Evolutionary conservation across 106 monocot species (phyloP).

Genomic region (Platanthera guangdongensis): DNA sequence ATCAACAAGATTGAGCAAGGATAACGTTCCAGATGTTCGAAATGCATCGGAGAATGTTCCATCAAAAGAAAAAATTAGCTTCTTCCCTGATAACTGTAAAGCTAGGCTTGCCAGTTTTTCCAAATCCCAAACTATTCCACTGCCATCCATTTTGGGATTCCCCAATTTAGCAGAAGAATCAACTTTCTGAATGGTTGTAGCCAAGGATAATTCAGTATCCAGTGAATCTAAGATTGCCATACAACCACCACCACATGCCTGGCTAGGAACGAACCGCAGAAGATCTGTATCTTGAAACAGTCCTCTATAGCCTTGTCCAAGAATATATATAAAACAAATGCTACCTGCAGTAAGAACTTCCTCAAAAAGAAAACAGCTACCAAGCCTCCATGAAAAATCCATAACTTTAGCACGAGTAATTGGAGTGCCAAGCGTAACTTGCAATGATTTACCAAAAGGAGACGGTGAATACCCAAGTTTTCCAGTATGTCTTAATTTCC

Average conservation of each 20-base stretch:
- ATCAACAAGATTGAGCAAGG: slow-evolving; percentile 95
- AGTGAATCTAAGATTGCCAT: slow-evolving; percentile 97
- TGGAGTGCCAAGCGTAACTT: slow-evolving; percentile 85
- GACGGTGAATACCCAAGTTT: slow-evolving; percentile 94
- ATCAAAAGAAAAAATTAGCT: slow-evolving; percentile 97
- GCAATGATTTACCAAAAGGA: slow-evolving; percentile 77
- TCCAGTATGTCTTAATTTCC: slow-evolving; percentile 88
- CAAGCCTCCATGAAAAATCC: slow-evolving; percentile 77
- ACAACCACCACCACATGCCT: slow-evolving; percentile 90
- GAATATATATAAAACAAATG: slow-evolving; percentile 93
- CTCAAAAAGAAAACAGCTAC: slow-evolving; percentile 95
- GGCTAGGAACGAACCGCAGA: slow-evolving; percentile 87
- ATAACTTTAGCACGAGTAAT: slow-evolving; percentile 45
- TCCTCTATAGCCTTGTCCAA: slow-evolving; percentile 92
- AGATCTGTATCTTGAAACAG: slow-evolving; percentile 94
- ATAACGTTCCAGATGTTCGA: slow-evolving; percentile 67
- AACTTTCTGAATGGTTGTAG: slow-evolving; percentile 53
- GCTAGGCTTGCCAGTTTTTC: slow-evolving; percentile 70
- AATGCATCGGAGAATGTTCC: slow-evolving; percentile 85
- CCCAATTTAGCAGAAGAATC: slow-evolving; percentile 60
- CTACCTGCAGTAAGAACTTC: slow-evolving; percentile 88
- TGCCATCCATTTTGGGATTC: slow-evolving; percentile 57
- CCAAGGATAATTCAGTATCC: slow-evolving; percentile 49
- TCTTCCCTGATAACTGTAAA: slow-evolving; percentile 82
- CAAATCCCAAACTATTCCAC: slow-evolving; percentile 95